A percentile compares a stretch with the other conserved stretches of the same genome.
phyloP scores from a whole-genome alignment of 2,329 filamentous ascomycete species.

The Pseudogymnoascus sp. region DNA sequence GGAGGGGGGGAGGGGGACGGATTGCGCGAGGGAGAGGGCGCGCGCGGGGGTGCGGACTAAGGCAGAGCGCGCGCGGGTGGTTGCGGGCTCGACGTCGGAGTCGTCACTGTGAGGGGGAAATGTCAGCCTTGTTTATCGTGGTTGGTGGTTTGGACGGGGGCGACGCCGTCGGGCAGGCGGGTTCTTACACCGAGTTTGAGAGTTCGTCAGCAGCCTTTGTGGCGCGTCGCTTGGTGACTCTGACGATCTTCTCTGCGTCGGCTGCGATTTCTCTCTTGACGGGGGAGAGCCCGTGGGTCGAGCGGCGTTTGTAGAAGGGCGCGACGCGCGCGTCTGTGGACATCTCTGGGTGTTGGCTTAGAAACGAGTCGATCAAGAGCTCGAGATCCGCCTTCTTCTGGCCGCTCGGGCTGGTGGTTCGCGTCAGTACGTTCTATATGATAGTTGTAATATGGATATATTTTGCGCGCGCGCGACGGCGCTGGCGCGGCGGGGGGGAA shows the following conservation, averaged over 20 bases:
- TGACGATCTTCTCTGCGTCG: conserved; percentile 34
- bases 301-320: conserved; percentile 68
- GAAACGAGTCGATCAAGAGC: conserved; percentile 63
- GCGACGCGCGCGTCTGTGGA: conserved; percentile 57
- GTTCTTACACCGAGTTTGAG: conserved; percentile 13
- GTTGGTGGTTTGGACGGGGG: neutral
- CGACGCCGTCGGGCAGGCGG: neutral
- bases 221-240: conserved; percentile 40
- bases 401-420: conserved; percentile 53
- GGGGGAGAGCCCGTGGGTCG: conserved; percentile 52
- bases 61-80: conserved; percentile 25
- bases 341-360: conserved; percentile 63
- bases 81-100: conserved; percentile 26
- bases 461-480: conserved; percentile 5
- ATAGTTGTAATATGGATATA: neutral
- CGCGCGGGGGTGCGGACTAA: conserved; percentile 26
- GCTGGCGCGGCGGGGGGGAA: neutral
- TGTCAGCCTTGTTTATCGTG: conserved; percentile 9
- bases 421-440: conserved; percentile 16
- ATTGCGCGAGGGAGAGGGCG: conserved; percentile 36
- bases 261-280: conserved; percentile 47
- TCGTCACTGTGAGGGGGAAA: conserved; percentile 23
- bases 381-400: conserved; percentile 78
- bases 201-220: conserved; percentile 38
- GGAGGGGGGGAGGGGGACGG: conserved; percentile 70